phyloP scores from a whole-genome alignment of 768 basidiomycete genomes.

The Auriculariales sp. region DNA sequence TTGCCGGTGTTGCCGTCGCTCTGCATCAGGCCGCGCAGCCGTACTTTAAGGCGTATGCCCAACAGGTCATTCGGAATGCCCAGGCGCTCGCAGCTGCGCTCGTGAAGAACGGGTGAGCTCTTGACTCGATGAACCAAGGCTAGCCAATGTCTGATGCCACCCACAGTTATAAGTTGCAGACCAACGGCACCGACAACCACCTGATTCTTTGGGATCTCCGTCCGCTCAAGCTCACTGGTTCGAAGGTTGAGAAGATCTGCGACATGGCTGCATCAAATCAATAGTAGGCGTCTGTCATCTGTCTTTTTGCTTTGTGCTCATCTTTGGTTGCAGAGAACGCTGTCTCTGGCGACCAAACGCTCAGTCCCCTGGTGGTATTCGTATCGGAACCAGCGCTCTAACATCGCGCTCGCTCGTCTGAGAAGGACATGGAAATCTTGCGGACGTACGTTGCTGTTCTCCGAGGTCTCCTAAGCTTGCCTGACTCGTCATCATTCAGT shows the following conservation, averaged over 20 bases:
- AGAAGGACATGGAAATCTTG: constrained; percentile 70
- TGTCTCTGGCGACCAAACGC: constrained; percentile 84
- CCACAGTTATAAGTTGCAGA: constrained; percentile 99
- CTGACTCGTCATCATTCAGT: constrained; percentile 81
- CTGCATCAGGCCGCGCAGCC: constrained; percentile 85
- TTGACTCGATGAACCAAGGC: too few species aligned
- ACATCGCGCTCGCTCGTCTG: constrained; percentile 90
- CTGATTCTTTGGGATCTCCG: constrained; percentile 96
- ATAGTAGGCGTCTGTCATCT: constrained; percentile 48
- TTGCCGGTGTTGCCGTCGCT: constrained; percentile 86
- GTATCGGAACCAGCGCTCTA: constrained; percentile 85
- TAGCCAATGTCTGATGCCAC: too few species aligned
- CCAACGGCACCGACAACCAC: constrained; percentile 93
- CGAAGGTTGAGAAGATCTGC: constrained; percentile 97
- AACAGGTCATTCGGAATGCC: constrained; percentile 88
- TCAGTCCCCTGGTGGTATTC: constrained; percentile 91
- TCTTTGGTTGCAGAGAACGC: constrained; percentile 59
- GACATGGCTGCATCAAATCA: constrained; percentile 91
- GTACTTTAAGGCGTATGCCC: constrained; percentile 80
- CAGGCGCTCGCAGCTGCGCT: constrained; percentile 60
- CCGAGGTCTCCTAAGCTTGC: too few species aligned
- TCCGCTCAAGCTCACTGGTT: constrained; percentile 89
- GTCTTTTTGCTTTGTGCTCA: too few species aligned
- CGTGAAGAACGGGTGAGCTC: constrained; percentile 36
- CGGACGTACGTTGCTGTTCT: too few species aligned